phyloP scores from a whole-genome alignment of 2,329 filamentous ascomycete species.

The Fusarium oxysporum region DNA sequence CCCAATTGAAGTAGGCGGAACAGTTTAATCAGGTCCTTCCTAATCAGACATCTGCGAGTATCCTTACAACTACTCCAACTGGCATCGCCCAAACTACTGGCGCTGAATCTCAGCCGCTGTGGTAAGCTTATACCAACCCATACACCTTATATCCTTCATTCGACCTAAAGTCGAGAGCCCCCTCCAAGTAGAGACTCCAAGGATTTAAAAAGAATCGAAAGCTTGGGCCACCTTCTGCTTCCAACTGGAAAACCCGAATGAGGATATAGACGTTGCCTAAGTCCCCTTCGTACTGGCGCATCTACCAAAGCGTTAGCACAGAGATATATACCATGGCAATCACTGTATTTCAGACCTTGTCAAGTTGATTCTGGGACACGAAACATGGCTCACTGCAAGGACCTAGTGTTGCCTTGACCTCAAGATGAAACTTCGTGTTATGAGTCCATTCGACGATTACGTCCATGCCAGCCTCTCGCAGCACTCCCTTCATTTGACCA shows the following conservation, averaged over 20 bases:
- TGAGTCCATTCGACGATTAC: not conserved
- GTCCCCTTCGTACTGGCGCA: not conserved
- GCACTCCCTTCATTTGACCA: not conserved
- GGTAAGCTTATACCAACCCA: not conserved
- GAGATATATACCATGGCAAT: not conserved
- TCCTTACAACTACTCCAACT: too few relatives aligned
- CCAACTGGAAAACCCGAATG: not conserved
- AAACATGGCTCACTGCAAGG: not conserved
- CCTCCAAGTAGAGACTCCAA: not conserved
- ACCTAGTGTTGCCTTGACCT: not conserved
- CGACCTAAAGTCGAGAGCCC: not conserved
- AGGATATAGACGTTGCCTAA: not conserved
- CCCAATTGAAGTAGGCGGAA: too few relatives aligned
- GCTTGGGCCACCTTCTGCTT: not conserved
- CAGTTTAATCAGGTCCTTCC: too few relatives aligned
- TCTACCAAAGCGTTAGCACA: not conserved
- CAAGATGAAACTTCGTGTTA: not conserved
- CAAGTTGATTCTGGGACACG: not conserved
- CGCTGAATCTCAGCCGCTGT: fast-evolving
- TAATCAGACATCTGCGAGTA: too few relatives aligned
- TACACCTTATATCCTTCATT: not conserved
- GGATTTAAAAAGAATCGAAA: not conserved
- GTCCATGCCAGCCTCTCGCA: not conserved
- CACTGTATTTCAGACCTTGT: not conserved
- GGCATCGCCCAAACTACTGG: not conserved